phyloP scores from a whole-genome alignment of 495 filamentous ascomycete species.

The Aspergillus sclerotioniger region DNA sequence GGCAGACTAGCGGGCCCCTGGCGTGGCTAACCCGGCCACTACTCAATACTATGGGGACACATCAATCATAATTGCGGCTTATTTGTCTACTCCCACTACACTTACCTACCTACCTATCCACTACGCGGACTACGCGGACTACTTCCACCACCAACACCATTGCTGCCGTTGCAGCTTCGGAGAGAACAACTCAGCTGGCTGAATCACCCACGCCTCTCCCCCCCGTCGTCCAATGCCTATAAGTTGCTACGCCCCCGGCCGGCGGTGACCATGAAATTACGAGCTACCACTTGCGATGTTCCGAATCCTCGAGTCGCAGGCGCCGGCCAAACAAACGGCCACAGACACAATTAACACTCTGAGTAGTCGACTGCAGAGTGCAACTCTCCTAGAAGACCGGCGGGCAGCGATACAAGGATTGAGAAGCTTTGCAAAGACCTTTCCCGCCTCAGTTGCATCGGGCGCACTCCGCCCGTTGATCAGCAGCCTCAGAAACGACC shows the following conservation, averaged over 20 bases:
- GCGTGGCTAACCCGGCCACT: conserved; percentile 7
- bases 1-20: conserved; percentile 22
- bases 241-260: conserved; percentile 27
- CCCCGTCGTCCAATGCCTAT: conserved; percentile 29
- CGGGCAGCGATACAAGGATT: conserved; percentile 89
- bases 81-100: not conserved
- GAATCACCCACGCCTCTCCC: not conserved
- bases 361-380: conserved; percentile 79
- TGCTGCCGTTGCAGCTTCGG: conserved; percentile 10
- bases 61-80: not conserved
- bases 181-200: conserved; percentile 23
- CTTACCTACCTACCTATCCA: not conserved
- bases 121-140: not conserved
- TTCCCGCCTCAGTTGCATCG: conserved; percentile 94
- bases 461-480: conserved; percentile 85
- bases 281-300: conserved; percentile 62
- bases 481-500: conserved; percentile 77
- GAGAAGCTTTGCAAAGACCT: conserved; percentile 92
- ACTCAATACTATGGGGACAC: not conserved
- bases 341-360: conserved; percentile 89
- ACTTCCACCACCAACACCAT: not conserved
- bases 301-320: conserved; percentile 78
- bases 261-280: conserved; percentile 49
- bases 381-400: conserved; percentile 89
- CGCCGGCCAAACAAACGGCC: conserved; percentile 93